Conservation (phyloP, 179 eudicot species). For the Sideroxylon spinosum region DNA sequence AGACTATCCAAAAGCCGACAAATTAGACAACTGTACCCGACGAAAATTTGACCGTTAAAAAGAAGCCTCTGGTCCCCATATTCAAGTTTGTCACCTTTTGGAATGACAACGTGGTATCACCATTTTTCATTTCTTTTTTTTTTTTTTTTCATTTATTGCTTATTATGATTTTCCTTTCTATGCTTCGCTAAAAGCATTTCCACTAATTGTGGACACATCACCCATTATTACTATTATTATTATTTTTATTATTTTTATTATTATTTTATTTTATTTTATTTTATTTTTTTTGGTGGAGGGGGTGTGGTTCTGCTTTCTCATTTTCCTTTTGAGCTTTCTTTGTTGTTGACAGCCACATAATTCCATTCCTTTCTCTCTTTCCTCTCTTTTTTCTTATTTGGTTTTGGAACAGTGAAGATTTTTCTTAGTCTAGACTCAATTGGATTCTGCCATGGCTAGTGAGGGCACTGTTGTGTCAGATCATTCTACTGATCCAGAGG, state of each 20-base stretch:
- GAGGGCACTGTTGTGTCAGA: constrained; percentile 28
- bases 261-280: too few relatives aligned
- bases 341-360: constrained; percentile 24
- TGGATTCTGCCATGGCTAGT: constrained; percentile 30
- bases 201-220: constrained; percentile 36
- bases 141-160: background rate
- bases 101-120: constrained; percentile 13
- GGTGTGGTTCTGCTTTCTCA: constrained; percentile 7
- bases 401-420: constrained; percentile 4
- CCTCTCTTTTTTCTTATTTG: background rate
- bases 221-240: constrained; percentile 17
- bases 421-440: background rate
- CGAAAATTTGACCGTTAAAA: background rate
- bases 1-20: constrained; percentile 22
- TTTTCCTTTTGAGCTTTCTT: constrained; percentile 11
- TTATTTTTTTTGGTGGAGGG: background rate
- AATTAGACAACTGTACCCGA: constrained; percentile 24
- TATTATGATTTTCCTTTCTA: background rate
- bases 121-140: background rate
- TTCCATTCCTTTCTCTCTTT: constrained; percentile 1
- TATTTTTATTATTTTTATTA: too few relatives aligned
- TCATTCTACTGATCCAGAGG: constrained; percentile 29
- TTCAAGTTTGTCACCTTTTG: constrained; percentile 20
- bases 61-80: constrained; percentile 8
- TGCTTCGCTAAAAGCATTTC: constrained; percentile 15